Evolutionary conservation across 169 alveolate species (phyloP), one percentile per base, ranked within the genome.

Genomic region (Cyclospora cayetanensis): DNA sequence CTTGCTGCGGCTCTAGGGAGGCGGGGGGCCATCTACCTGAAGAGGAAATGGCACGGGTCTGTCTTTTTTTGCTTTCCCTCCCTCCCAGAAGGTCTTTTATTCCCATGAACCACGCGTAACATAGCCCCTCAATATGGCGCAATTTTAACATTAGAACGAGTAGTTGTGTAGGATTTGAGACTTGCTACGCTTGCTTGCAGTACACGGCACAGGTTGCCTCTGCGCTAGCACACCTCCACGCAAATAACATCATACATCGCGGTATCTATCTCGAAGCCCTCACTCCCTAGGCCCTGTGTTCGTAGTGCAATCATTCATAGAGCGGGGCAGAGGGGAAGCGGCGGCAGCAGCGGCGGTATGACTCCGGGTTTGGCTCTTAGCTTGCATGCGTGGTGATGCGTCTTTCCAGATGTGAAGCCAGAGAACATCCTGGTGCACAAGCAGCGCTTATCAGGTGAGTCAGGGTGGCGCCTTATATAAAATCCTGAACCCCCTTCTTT

Each of bases 341-440:
- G 18, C n/a, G 4, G 4, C 68, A 53, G 3, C 15, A n/a, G 4
- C 68, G 2, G 4, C 68, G 34, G 18, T 79, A 25, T 41, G 39
- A 76, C 34, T 34, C 37, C 11, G 31, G 50, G 31, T 39, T 70
- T 70, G 50, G n/a, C 65, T 2, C 27, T 43, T 1, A 20, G 53
- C 25, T 18, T 20, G n/a, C 37, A n/a, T 68, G 12, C n/a, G n/a
- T n/a, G 25, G 5, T 5, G 1, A 7, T 2, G 25, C 35, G 25
- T 68, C 35, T 34, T 25, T 18, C 22, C 90, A 80, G 90, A 80
- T 52, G 29, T 80, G 22, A 80, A 80, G 37, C 90, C 90, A 2
- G 90, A 80, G 70, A 80, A 80, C 27, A 53, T 80, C 76, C 31
- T 80, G 43, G 87, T 70, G 52, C 83, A 87, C 79, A 35, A 20